These are phyloP conservation scores for Omphalea diandra DNA, from an alignment of 441 rosid species.

Conservation along the genomic window DNA sequence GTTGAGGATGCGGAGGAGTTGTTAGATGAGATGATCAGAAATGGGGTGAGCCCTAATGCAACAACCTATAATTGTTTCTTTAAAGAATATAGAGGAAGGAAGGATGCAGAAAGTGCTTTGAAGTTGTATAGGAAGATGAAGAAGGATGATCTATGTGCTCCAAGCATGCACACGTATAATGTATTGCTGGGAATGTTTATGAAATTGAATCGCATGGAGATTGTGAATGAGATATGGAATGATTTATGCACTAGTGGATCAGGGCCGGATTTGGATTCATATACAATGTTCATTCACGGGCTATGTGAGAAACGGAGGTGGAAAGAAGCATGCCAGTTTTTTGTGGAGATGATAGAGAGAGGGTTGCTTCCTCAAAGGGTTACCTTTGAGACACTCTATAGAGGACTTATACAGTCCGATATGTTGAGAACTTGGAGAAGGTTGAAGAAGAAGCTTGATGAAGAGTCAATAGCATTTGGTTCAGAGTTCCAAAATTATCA, in stretches of 20 bases:
- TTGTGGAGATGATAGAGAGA: slow-evolving; percentile 91
- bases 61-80: slow-evolving; percentile 82
- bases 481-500: slow-evolving; percentile 70
- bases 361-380: slow-evolving; percentile 84
- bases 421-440: slow-evolving; percentile 94
- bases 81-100: slow-evolving; percentile 85
- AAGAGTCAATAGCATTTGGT: slow-evolving; percentile 72
- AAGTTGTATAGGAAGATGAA: slow-evolving; percentile 73
- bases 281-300: slow-evolving; percentile 68
- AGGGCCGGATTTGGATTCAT: slow-evolving; percentile 90
- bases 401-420: slow-evolving; percentile 78
- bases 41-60: slow-evolving; percentile 62
- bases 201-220: slow-evolving; percentile 50
- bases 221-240: slow-evolving; percentile 66
- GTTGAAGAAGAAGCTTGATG: slow-evolving; percentile 82
- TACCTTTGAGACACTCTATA: slow-evolving; percentile 80
- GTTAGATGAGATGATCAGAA: slow-evolving; percentile 63
- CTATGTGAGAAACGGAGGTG: slow-evolving; percentile 66
- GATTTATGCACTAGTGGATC: slow-evolving; percentile 52
- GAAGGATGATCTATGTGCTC: slow-evolving; percentile 41
- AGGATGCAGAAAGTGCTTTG: slow-evolving; percentile 60
- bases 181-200: slow-evolving; percentile 63
- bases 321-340: slow-evolving; percentile 74
- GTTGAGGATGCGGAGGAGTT: slow-evolving; percentile 54
- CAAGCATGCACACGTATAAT: slow-evolving; percentile 56